Evolutionary conservation across 768 basidiomycete genomes (phyloP).

Genomic region (Amanita muscaria): DNA sequence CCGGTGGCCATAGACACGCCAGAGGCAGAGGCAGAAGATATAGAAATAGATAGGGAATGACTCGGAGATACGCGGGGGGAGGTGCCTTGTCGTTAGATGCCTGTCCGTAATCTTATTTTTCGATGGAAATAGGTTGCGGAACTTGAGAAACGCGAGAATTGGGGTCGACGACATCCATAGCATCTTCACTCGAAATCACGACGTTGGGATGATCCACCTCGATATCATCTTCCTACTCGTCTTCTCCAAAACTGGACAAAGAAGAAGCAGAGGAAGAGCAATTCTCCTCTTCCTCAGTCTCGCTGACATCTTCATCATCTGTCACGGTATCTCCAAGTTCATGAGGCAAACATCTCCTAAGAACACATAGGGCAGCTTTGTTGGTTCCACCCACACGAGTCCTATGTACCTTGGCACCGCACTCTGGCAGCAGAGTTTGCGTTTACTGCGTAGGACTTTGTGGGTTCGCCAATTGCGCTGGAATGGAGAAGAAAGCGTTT

Average conservation of each 20-base stretch:
- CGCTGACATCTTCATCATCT: constrained; percentile 9
- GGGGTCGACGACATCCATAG: constrained; percentile 14
- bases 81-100: constrained; percentile 23
- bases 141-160: too few species aligned
- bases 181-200: too few species aligned
- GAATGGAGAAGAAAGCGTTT: constrained; percentile 72
- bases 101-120: constrained; percentile 20
- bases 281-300: constrained; percentile 16
- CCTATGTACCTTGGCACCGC: constrained; percentile 57
- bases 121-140: constrained; percentile 12
- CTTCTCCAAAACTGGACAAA: constrained; percentile 19
- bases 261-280: constrained; percentile 19
- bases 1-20: not conserved
- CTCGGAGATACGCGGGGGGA: too few species aligned
- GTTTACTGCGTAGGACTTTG: constrained; percentile 11
- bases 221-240: constrained; percentile 10
- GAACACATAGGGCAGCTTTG: constrained; percentile 22
- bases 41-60: constrained; percentile 9
- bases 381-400: constrained; percentile 55
- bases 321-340: too few species aligned
- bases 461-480: constrained; percentile 15
- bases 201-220: constrained; percentile 9
- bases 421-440: constrained; percentile 20
- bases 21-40: constrained; percentile 8
- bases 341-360: constrained; percentile 5